A percentile compares a stretch with the other conserved stretches of the same genome.
These are phyloP conservation scores for Aureobasidium zeae DNA, from an alignment of 2,329 filamentous ascomycete species.

Conservation along the genomic window DNA sequence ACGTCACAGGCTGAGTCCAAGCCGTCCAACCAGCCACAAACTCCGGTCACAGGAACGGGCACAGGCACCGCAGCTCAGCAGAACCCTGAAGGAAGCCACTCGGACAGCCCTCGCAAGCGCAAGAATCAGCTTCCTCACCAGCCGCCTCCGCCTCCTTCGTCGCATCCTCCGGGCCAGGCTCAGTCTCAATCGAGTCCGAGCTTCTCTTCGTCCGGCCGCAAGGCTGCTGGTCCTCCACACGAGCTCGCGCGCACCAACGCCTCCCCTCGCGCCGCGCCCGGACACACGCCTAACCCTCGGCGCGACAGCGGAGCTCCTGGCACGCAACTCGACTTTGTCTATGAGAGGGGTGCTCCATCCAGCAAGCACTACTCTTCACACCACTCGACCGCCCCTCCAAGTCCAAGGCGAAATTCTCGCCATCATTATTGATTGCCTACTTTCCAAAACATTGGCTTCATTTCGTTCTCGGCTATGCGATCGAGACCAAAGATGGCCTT, in stretches of 20 bases:
- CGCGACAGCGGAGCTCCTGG: slow-evolving; percentile 18
- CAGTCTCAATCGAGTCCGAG: slow-evolving; percentile 37
- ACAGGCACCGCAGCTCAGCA: slow-evolving; percentile 49
- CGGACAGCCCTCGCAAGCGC: slow-evolving; percentile 75
- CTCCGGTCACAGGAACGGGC: slow-evolving; percentile 59
- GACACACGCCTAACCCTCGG: slow-evolving; percentile 15
- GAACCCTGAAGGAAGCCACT: slow-evolving; percentile 44
- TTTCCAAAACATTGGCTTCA: not conserved
- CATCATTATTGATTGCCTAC: slow-evolving; percentile 2
- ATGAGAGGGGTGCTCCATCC: slow-evolving; percentile 1
- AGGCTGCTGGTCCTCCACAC: slow-evolving; percentile 35
- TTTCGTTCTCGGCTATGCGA: slow-evolving; percentile 7
- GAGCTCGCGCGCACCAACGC: slow-evolving; percentile 57
- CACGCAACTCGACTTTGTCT: slow-evolving; percentile 15
- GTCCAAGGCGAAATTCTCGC: slow-evolving; percentile 9
- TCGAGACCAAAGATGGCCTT: not conserved
- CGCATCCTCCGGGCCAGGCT: slow-evolving; percentile 21
- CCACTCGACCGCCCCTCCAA: slow-evolving; percentile 13
- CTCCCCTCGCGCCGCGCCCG: slow-evolving; percentile 31
- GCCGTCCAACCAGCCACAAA: slow-evolving; percentile 54
- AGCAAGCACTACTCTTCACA: slow-evolving; percentile 5
- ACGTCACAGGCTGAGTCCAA: slow-evolving; percentile 49
- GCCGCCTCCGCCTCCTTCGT: slow-evolving; percentile 42
- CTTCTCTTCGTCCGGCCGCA: slow-evolving; percentile 42
- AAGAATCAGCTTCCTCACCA: slow-evolving; percentile 55